A percentile compares a stretch with the other conserved stretches of the same genome.
phyloP scores from a whole-genome alignment of 257 asterid species.

The Scutellaria minor region DNA sequence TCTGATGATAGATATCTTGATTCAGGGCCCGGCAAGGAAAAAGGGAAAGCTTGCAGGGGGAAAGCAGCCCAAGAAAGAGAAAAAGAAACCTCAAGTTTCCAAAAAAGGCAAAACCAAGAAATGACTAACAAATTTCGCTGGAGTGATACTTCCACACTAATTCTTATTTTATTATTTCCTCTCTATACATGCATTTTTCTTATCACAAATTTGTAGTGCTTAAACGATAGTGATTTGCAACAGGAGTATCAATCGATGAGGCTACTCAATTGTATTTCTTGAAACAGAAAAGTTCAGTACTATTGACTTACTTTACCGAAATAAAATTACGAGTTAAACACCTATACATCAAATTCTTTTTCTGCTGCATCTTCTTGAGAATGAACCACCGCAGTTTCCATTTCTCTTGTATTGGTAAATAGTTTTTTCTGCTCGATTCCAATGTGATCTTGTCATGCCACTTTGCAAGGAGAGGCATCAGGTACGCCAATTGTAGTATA shows the following conservation, averaged over 20 bases:
- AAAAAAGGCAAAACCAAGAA: conserved; percentile 73
- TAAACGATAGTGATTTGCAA: conserved; percentile 13
- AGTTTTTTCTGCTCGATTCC: conserved; percentile 6
- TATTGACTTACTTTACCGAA: conserved; percentile 12
- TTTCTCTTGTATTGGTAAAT: conserved; percentile 16
- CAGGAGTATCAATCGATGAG: conserved; percentile 27
- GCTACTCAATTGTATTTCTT: conserved; percentile 32
- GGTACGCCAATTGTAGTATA: conserved; percentile 26
- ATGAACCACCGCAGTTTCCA: background rate
- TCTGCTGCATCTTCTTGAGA: conserved; percentile 24
- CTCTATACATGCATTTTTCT: background rate
- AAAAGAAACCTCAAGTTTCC: conserved; percentile 73
- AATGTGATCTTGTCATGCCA: conserved; percentile 7
- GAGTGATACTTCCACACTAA: conserved; percentile 13
- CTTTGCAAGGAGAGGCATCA: conserved; percentile 28
- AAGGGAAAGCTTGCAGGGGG: conserved; percentile 70
- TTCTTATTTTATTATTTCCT: conserved; percentile 1
- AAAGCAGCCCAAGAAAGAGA: conserved; percentile 68
- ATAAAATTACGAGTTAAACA: background rate
- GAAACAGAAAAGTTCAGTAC: conserved; percentile 18
- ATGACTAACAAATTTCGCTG: conserved; percentile 41
- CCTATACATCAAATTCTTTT: conserved; percentile 15
- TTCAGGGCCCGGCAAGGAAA: conserved; percentile 64
- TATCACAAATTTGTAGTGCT: conserved; percentile 20
- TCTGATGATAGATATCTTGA: conserved; percentile 33